Conservation (phyloP, 1,284 basidiomycete genomes). For the Mycena sp. region DNA sequence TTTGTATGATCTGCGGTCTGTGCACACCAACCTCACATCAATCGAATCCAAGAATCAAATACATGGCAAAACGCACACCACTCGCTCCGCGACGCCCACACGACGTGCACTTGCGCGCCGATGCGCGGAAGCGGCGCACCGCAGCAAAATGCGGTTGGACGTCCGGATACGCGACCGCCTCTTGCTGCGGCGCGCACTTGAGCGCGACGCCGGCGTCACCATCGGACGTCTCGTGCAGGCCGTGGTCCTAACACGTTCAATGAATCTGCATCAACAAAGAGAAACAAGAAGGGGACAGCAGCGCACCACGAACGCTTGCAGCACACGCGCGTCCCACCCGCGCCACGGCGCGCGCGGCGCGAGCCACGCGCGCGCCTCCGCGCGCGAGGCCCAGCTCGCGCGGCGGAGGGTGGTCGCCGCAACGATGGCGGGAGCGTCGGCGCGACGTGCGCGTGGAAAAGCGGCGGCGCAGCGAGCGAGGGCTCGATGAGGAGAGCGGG, state of each 20-base stretch:
- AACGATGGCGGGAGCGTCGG: not conserved
- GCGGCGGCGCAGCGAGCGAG: not conserved
- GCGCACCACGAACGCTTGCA: slow-evolving; percentile 10
- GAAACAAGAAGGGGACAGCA: not conserved
- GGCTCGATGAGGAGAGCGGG: slow-evolving; percentile 23
- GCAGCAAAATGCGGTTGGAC: slow-evolving; percentile 25
- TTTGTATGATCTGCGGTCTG: slow-evolving; percentile 52
- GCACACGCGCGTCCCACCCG: slow-evolving; percentile 18
- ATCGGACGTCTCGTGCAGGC: not conserved
- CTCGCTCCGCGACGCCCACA: slow-evolving; percentile 22
- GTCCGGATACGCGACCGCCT: slow-evolving; percentile 21
- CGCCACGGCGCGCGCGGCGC: slow-evolving; percentile 8
- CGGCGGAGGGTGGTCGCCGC: slow-evolving; percentile 20
- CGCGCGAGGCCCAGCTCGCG: slow-evolving; percentile 3
- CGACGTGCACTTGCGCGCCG: slow-evolving; percentile 15
- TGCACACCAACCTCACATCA: not conserved
- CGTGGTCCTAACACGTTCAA: slow-evolving; percentile 8
- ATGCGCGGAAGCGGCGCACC: slow-evolving; percentile 1
- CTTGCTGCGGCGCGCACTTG: slow-evolving; percentile 19
- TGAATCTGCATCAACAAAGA: no score
- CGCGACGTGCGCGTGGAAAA: not conserved
- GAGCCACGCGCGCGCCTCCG: slow-evolving; percentile 11
- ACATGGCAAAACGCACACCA: slow-evolving; percentile 11
- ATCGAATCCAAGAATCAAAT: not conserved
- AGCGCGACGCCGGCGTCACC: slow-evolving; percentile 10